Evolutionary conservation across 2,329 filamentous ascomycete species (phyloP), one percentile per base, ranked within the genome.

Genomic region (Verticillium tricorpus): DNA sequence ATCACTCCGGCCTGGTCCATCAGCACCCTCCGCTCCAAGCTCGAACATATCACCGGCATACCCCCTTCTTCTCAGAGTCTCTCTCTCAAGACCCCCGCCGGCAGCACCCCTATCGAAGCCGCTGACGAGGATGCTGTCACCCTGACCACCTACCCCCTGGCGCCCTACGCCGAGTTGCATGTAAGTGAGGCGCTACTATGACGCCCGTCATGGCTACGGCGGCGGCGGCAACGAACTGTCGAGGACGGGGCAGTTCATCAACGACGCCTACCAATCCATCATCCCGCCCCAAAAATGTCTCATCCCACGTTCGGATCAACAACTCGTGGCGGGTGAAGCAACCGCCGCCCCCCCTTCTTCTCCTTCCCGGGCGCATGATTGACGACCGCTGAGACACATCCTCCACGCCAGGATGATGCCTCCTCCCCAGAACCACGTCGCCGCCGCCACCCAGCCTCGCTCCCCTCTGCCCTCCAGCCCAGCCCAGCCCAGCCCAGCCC

Each of bases 1-100:
- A 88, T 98, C 74, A 94, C 92, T 31, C 94, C 94, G 15, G 89
- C 93, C 68, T 99, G 95, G 95, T 89, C 89, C 64, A 89, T 99
- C 72, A 82, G 84, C 61, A 88, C 92, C 70, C 84, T 98, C 69
- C 97, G 94, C 79, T 78, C 83, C 60, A 96, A 95, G 76, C 87
- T 99, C 59, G 94, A 98, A 77, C 90, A 92, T 64, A 89, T 98
- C 77, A 98, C 94, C 2, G 95, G 95, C 64, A 88, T 98, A 40
- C 94, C 95, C 17, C 91, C 93, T 12, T 84, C 84, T 34, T 87
- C 84, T 63, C 95, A 98, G 75, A 86, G 82, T 65, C 83, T 99
- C 64, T 87, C 82, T 34, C 81, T 97, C 72, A 91, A 89, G 73
- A 80, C 87, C 17, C 80, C 84, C 37, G 76, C 79, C 61, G 83